Percentiles rank a stretch among this genome's conserved stretches.
Evolutionary conservation across 2,329 filamentous ascomycete genomes (phyloP).

Genomic region (Fusarium succisae): DNA sequence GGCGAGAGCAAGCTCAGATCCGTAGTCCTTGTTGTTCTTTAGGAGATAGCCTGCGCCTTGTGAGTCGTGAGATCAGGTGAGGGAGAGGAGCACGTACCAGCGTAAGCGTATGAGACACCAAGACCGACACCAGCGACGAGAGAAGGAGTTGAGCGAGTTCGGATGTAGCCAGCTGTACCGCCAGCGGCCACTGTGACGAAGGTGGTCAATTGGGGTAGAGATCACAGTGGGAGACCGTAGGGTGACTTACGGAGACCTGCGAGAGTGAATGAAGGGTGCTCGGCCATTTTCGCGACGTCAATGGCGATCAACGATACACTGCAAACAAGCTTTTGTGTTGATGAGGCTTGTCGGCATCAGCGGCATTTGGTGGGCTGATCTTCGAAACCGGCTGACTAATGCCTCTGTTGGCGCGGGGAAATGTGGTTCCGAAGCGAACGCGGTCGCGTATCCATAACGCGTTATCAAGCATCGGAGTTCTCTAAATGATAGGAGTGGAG

Average conservation of each 20-base stretch:
- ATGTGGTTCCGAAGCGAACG: not conserved
- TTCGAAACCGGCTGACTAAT: not conserved
- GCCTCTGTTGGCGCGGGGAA: not conserved
- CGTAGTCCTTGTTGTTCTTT: slow-evolving; percentile 54
- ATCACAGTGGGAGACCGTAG: too few species aligned
- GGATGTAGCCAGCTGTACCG: slow-evolving; percentile 39
- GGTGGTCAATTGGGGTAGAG: too few species aligned
- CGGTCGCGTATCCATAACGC: not conserved
- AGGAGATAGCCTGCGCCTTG: slow-evolving; percentile 49
- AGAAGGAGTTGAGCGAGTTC: slow-evolving; percentile 41
- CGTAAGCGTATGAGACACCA: slow-evolving; percentile 39
- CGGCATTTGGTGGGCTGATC: not conserved
- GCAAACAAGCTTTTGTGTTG: not conserved
- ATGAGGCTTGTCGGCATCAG: not conserved
- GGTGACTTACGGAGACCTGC: slow-evolving; percentile 52
- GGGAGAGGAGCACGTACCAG: slow-evolving; percentile 13
- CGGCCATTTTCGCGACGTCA: slow-evolving; percentile 45
- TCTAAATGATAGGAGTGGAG: too few species aligned
- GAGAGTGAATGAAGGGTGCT: slow-evolving; percentile 54
- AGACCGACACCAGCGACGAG: slow-evolving; percentile 41
- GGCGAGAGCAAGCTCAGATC: slow-evolving; percentile 52
- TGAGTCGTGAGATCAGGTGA: not conserved
- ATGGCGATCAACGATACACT: not conserved
- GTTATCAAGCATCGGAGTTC: not conserved
- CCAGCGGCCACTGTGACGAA: slow-evolving; percentile 43